Conservation (phyloP, 495 filamentous ascomycete genomes). For the Penicillium argentinense region DNA sequence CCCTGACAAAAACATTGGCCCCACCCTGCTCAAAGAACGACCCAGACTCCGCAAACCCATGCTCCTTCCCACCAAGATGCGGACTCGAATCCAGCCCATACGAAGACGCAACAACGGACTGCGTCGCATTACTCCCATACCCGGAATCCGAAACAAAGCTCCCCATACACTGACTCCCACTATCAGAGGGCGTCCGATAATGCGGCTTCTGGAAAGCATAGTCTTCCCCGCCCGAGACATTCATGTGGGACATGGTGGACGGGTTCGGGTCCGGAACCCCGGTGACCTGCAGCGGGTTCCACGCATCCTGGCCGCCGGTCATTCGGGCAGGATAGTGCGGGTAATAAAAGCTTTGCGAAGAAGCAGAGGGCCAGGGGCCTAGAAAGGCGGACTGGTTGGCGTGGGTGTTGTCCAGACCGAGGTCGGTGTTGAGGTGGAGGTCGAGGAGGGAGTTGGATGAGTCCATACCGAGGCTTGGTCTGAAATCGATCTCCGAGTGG, state of each 20-base stretch:
- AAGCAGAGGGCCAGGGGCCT: constrained; percentile 23
- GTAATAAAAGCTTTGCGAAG: constrained; percentile 22
- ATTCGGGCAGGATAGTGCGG: constrained; percentile 26
- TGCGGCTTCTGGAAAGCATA: constrained; percentile 29
- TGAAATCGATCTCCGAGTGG: constrained; percentile 9
- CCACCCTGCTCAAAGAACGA: constrained; percentile 16
- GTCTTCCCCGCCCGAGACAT: constrained; percentile 17
- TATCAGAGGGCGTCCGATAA: constrained; percentile 50
- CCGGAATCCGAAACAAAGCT: constrained; percentile 60
- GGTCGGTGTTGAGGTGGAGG: constrained; percentile 26
- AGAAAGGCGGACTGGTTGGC: constrained; percentile 21
- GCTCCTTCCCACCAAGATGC: constrained; percentile 23
- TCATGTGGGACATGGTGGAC: constrained; percentile 18
- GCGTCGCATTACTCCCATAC: constrained; percentile 55
- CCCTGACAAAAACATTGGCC: constrained; percentile 10
- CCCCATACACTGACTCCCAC: constrained; percentile 52
- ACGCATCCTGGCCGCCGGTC: constrained; percentile 34
- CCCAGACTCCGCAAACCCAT: constrained; percentile 22
- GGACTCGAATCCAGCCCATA: constrained; percentile 37
- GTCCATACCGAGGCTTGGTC: constrained; percentile 23
- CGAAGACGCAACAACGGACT: constrained; percentile 40
- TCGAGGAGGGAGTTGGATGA: constrained; percentile 30
- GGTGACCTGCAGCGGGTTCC: constrained; percentile 39
- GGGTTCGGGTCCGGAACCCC: constrained; percentile 25
- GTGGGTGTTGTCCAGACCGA: constrained; percentile 13